Percentiles rank a stretch among this genome's conserved stretches.
phyloP scores from a whole-genome alignment of 1,139 yeast genomes.

The Pichiaceae sp. region DNA sequence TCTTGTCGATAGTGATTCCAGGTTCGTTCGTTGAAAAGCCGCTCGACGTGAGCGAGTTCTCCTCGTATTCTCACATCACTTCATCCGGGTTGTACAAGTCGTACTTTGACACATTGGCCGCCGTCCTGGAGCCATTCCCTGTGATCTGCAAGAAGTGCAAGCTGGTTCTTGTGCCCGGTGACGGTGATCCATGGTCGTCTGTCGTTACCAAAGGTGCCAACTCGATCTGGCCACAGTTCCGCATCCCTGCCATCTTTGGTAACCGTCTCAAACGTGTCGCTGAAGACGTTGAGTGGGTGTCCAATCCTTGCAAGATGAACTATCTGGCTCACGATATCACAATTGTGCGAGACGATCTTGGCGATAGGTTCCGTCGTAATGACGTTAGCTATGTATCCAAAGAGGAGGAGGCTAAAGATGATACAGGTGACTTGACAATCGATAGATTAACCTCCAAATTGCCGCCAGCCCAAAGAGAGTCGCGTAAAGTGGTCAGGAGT shows the following conservation, averaged over 20 bases:
- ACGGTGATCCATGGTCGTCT: conserved; percentile 90
- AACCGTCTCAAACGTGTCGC: conserved; percentile 56
- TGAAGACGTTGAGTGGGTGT: conserved; percentile 53
- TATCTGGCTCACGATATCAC: conserved; percentile 82
- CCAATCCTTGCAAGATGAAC: conserved; percentile 71
- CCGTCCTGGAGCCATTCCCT: conserved; percentile 41
- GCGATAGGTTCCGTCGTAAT: conserved; percentile 62
- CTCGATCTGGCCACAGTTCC: conserved; percentile 58
- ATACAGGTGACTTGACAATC: conserved; percentile 12
- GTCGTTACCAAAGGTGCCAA: conserved; percentile 61
- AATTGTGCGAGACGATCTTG: conserved; percentile 63
- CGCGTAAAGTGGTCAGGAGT: conserved; percentile 71
- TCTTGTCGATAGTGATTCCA: conserved; percentile 37
- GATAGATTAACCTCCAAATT: conserved; percentile 17
- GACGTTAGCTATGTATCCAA: conserved; percentile 46
- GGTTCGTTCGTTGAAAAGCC: conserved; percentile 73
- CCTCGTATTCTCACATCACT: conserved; percentile 32
- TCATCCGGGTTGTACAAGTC: conserved; percentile 54
- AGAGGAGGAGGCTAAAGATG: conserved; percentile 12
- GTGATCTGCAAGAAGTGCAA: conserved; percentile 17
- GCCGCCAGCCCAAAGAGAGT: conserved; percentile 43
- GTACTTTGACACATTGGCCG: conserved; percentile 65
- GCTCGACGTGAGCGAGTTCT: conserved; percentile 37
- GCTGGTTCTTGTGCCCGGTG: conserved; percentile 64
- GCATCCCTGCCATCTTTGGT: conserved; percentile 65